These are phyloP conservation scores for Scleroderma citrinum DNA, from an alignment of 768 basidiomycete species.

Conservation along the genomic window DNA sequence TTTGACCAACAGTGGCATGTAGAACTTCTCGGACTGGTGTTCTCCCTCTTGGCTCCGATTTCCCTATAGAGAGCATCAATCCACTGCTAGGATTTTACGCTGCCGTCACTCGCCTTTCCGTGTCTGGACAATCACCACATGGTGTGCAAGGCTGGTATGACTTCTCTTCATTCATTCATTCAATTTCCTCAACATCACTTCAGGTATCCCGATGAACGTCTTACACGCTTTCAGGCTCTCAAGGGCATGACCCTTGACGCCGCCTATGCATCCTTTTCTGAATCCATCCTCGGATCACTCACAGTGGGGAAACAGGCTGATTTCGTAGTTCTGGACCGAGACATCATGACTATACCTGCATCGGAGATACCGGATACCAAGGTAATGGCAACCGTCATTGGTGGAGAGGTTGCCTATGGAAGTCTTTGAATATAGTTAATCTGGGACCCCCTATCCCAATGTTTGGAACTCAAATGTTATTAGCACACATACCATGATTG, in stretches of 20 bases:
- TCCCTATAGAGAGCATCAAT: conserved; percentile 89
- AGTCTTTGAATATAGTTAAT: conserved; percentile 21
- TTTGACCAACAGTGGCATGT: not conserved
- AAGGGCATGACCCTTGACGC: conserved; percentile 89
- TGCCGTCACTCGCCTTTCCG: conserved; percentile 67
- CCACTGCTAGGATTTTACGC: conserved; percentile 90
- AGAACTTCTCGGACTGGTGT: conserved; percentile 48
- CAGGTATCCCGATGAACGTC: conserved; percentile 72
- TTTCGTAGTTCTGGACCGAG: conserved; percentile 74
- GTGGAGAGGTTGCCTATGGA: conserved; percentile 66
- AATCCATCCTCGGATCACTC: conserved; percentile 67
- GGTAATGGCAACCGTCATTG: conserved; percentile 70
- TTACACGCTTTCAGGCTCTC: conserved; percentile 77
- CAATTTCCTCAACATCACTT: not conserved
- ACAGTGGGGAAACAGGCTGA: conserved; percentile 78
- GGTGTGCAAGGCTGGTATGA: conserved; percentile 77
- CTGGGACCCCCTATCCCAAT: too few species aligned
- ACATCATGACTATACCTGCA: conserved; percentile 65
- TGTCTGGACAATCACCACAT: conserved; percentile 73
- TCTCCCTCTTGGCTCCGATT: conserved; percentile 86
- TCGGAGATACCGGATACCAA: conserved; percentile 59
- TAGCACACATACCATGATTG: too few species aligned
- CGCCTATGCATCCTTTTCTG: conserved; percentile 82
- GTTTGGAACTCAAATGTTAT: too few species aligned
- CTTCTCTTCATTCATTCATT: not conserved